These are phyloP conservation scores for Taphrina flavorubra DNA, from an alignment of 1,139 yeast species.

Conservation along the genomic window DNA sequence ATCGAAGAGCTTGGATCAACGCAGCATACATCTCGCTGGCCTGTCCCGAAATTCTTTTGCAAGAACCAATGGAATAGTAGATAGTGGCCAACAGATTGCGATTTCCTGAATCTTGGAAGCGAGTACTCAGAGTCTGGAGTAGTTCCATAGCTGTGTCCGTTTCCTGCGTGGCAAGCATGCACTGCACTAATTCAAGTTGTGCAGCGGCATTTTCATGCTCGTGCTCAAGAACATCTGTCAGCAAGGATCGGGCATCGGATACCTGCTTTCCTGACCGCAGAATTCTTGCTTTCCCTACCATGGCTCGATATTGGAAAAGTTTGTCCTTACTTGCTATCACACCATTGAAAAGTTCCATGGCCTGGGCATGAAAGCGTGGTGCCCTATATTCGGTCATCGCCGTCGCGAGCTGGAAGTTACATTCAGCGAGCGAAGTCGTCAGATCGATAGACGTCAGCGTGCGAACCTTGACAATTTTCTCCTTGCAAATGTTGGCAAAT, in stretches of 20 bases:
- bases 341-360: conserved; percentile 70
- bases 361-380: conserved; percentile 81
- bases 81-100: conserved; percentile 13
- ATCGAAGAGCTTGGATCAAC: conserved; percentile 60
- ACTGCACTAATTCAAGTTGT: conserved; percentile 74
- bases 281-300: conserved; percentile 80
- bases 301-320: conserved; percentile 65
- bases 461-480: not conserved
- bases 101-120: not conserved
- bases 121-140: conserved; percentile 49
- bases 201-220: conserved; percentile 13
- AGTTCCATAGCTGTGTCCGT: conserved; percentile 62
- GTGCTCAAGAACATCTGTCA: conserved; percentile 7
- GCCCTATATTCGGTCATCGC: conserved; percentile 85
- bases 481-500: not conserved
- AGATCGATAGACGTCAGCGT: not conserved
- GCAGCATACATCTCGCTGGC: conserved; percentile 50
- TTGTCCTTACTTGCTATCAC: conserved; percentile 55
- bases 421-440: not conserved
- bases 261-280: not conserved
- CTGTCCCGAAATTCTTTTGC: not conserved
- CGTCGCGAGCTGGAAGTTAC: conserved; percentile 69
- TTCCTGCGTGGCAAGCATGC: conserved; percentile 64
- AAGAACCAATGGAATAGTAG: conserved; percentile 14
- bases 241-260: not conserved